Percentiles rank a stretch among this genome's conserved stretches.
Conservation (phyloP, 2,329 filamentous ascomycete genomes). For the Cytospora piceae region DNA sequence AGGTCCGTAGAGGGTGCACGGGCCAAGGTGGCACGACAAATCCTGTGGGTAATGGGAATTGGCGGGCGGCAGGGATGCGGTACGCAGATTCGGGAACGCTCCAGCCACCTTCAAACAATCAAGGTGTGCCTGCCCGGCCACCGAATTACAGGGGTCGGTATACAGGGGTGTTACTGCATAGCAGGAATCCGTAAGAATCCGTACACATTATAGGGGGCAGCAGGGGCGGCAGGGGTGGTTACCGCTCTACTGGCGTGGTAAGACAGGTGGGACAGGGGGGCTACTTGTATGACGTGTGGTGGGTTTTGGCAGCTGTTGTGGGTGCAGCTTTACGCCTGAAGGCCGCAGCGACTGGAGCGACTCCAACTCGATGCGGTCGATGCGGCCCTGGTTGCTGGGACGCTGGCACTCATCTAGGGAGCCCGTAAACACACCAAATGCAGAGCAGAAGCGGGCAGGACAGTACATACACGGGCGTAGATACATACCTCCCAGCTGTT, state of each 20-base stretch:
- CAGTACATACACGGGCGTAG: no score
- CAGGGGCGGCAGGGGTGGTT: not conserved
- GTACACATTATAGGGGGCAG: not conserved
- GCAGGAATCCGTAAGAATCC: no score
- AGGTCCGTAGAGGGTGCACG: not conserved
- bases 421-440: no score
- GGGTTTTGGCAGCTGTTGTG: not conserved
- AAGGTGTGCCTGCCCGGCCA: slow-evolving; percentile 5
- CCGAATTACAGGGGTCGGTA: not conserved
- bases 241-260: slow-evolving; percentile 3
- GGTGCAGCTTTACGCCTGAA: not conserved
- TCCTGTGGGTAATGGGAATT: not conserved
- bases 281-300: not conserved
- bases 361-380: not conserved
- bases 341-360: not conserved
- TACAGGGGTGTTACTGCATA: not conserved
- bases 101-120: slow-evolving; percentile 5
- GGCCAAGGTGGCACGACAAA: not conserved
- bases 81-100: not conserved
- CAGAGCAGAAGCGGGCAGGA: no score
- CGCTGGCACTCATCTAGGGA: not conserved
- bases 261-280: not conserved
- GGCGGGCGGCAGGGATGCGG: not conserved
- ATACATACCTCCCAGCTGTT: no score
- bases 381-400: slow-evolving; percentile 1